These are phyloP conservation scores for Amyloporia xantha DNA, from an alignment of 768 basidiomycete species.

Conservation along the genomic window DNA sequence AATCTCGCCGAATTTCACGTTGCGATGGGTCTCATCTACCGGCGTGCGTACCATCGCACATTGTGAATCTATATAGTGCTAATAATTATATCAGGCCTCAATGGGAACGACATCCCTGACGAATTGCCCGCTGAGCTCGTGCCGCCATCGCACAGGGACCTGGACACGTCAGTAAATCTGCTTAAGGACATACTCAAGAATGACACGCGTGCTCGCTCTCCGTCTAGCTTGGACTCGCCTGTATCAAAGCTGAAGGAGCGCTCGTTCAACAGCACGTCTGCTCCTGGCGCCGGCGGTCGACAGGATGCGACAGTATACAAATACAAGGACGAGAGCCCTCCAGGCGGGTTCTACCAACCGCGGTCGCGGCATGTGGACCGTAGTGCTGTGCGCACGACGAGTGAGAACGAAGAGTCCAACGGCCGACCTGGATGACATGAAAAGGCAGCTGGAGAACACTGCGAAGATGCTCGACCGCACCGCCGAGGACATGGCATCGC, in stretches of 20 bases:
- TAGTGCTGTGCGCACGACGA: conserved; percentile 65
- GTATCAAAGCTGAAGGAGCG: conserved; percentile 61
- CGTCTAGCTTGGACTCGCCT: conserved; percentile 43
- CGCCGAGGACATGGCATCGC: conserved; percentile 51
- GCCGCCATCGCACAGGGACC: conserved; percentile 86
- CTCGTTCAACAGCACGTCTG: conserved; percentile 55
- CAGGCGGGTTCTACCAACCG: conserved; percentile 70
- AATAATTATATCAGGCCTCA: conserved; percentile 53
- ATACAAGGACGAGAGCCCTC: conserved; percentile 58
- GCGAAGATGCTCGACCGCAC: conserved; percentile 74
- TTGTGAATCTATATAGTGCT: neutral
- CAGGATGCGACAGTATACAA: conserved; percentile 93
- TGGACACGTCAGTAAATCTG: conserved; percentile 84
- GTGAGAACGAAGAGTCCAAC: conserved; percentile 56
- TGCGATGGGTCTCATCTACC: conserved; percentile 97
- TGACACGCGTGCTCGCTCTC: conserved; percentile 72
- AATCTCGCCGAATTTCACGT: conserved; percentile 96
- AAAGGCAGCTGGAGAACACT: conserved; percentile 72
- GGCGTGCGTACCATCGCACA: conserved; percentile 55
- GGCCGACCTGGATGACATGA: conserved; percentile 78
- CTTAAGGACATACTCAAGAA: conserved; percentile 83
- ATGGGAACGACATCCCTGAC: conserved; percentile 87
- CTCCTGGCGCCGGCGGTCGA: conserved; percentile 50
- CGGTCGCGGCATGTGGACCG: conserved; percentile 82
- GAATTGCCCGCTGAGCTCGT: conserved; percentile 82